phyloP scores from a whole-genome alignment of 2,329 filamentous ascomycete genomes.

The Aureobasidium leucospermi region DNA sequence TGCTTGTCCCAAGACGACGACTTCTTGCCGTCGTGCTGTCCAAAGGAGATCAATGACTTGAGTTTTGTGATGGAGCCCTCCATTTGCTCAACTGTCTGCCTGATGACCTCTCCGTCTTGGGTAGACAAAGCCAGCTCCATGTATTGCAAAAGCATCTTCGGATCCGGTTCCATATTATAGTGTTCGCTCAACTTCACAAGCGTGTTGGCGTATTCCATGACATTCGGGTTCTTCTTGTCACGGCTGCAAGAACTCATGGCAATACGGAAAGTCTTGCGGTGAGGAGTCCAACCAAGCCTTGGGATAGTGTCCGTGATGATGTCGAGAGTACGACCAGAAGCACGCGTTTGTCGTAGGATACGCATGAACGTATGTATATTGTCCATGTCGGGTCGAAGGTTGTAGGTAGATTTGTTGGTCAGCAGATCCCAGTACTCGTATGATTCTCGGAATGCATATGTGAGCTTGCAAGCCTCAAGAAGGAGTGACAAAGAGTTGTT shows the following conservation, averaged over 20 bases:
- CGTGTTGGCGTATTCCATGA: constrained; percentile 56
- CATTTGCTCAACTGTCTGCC: constrained; percentile 21
- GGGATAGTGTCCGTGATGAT: constrained; percentile 26
- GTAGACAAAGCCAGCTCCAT: constrained; percentile 48
- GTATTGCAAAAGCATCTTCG: constrained; percentile 47
- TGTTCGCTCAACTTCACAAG: constrained; percentile 59
- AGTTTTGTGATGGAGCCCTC: constrained; percentile 20
- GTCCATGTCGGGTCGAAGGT: constrained; percentile 62
- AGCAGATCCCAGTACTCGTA: constrained; percentile 71
- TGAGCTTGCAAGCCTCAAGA: constrained; percentile 55
- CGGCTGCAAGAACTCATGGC: constrained; percentile 67
- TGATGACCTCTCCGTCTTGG: constrained; percentile 22
- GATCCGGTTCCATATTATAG: constrained; percentile 41
- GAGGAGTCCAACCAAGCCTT: constrained; percentile 25
- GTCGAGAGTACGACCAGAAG: constrained; percentile 52
- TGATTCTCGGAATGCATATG: constrained; percentile 54
- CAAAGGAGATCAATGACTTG: constrained; percentile 19
- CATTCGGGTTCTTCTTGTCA: constrained; percentile 68
- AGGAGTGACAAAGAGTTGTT: constrained; percentile 60
- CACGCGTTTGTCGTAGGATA: constrained; percentile 57
- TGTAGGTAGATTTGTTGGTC: constrained; percentile 45
- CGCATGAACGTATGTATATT: constrained; percentile 65
- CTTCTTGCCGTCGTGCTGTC: constrained; percentile 12
- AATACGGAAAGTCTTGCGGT: constrained; percentile 55
- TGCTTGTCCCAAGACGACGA: constrained; percentile 14